phyloP scores from a whole-genome alignment of 257 asterid species.

The Jacaranda mimosifolia region DNA sequence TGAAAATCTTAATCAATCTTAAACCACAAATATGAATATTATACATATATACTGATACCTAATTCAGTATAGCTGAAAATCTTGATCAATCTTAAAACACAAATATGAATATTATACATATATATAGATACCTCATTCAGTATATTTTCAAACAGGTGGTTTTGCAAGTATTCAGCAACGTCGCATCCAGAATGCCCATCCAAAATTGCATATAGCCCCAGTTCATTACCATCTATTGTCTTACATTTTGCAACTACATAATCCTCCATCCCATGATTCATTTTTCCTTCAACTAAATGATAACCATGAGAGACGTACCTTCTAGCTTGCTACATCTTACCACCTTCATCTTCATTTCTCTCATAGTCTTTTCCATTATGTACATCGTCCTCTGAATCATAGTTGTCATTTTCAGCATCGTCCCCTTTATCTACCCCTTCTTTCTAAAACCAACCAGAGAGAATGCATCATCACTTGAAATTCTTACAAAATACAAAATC shows the following conservation, averaged over 20 bases:
- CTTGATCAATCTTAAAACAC: not conserved
- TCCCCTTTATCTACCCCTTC: not conserved
- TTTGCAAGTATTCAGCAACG: constrained; percentile 58
- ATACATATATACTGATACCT: constrained; percentile 40
- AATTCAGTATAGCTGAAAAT: constrained; percentile 39
- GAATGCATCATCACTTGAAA: not conserved
- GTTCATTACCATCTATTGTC: constrained; percentile 42
- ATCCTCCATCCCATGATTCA: constrained; percentile 66
- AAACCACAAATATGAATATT: not conserved
- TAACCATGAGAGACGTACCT: constrained; percentile 45
- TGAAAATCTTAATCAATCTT: constrained; percentile 4
- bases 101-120: not conserved
- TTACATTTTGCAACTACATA: constrained; percentile 44
- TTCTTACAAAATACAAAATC: not conserved
- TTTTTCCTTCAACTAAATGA: constrained; percentile 57
- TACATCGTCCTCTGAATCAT: not conserved
- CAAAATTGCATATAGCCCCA: constrained; percentile 59
- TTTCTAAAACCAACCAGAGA: constrained; percentile 11
- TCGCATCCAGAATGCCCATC: constrained; percentile 60
- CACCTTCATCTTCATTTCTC: not conserved
- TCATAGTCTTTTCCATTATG: not conserved
- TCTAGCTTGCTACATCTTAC: not conserved
- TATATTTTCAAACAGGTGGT: constrained; percentile 51
- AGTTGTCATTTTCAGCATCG: not conserved
- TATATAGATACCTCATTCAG: constrained; percentile 45